Percentiles rank a stretch among this genome's conserved stretches.
Conservation (phyloP, 371 early-diverging fungal species). For the Syncephalastrum racemosum region DNA sequence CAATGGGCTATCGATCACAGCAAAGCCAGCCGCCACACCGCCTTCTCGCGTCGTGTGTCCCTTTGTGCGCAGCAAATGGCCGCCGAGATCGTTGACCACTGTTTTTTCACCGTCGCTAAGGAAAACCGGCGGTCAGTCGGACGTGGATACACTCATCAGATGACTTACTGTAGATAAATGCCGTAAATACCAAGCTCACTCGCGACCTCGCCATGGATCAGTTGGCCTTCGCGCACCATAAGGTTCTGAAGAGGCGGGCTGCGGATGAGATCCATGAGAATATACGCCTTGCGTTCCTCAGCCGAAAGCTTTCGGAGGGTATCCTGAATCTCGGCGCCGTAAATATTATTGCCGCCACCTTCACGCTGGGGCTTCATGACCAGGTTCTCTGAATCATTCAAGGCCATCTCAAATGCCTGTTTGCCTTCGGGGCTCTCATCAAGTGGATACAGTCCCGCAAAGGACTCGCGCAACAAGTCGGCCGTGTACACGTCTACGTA, state of each 20-base stretch:
- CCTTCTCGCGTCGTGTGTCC: conserved; percentile 84
- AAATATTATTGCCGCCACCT: conserved; percentile 97
- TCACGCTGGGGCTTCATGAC: conserved; percentile 98
- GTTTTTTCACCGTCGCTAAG: conserved; percentile 57
- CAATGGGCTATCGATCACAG: conserved; percentile 91
- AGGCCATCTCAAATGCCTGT: conserved; percentile 66
- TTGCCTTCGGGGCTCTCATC: conserved; percentile 71
- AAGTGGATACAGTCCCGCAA: conserved; percentile 90
- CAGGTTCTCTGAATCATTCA: conserved; percentile 62
- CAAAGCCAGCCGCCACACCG: conserved; percentile 97
- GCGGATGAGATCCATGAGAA: conserved; percentile 88
- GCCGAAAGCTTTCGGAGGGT: conserved; percentile 52
- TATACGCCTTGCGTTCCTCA: conserved; percentile 78
- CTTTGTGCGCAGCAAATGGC: conserved; percentile 94
- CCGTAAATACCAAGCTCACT: conserved; percentile 96
- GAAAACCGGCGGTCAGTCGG: not conserved
- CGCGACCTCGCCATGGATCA: conserved; percentile 74
- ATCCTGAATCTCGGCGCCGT: conserved; percentile 80
- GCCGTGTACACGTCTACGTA: conserved; percentile 60
- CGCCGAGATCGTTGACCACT: conserved; percentile 79
- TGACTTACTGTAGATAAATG: conserved; percentile 71
- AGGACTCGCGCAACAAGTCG: conserved; percentile 65
- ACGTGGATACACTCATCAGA: not conserved
- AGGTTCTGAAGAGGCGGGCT: conserved; percentile 76
- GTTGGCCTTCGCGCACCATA: conserved; percentile 80